phyloP scores from a whole-genome alignment of 306 rosid species.

The Vigna angularis region DNA sequence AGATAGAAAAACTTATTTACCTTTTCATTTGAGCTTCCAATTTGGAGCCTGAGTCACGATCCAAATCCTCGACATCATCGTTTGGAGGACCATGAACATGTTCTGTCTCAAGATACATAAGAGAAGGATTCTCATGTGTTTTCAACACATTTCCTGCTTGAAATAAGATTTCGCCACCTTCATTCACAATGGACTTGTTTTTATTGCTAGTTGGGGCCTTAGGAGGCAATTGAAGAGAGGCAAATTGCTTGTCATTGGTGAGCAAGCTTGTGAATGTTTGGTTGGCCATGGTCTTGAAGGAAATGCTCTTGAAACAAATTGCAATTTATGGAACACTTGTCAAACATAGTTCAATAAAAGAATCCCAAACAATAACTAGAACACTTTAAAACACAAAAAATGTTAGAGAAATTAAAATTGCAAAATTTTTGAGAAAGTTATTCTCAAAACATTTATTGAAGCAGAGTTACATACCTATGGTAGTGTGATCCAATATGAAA shows the following conservation, averaged over 20 bases:
- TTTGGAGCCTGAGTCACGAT: neutral
- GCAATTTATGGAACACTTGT: neutral
- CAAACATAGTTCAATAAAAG: neutral
- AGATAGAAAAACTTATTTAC: neutral
- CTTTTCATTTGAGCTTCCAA: conserved; percentile 2
- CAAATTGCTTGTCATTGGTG: conserved; percentile 7
- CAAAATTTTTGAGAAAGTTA: neutral
- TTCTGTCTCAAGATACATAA: neutral
- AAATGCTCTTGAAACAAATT: neutral
- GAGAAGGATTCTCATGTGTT: conserved; percentile 22
- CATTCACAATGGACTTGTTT: neutral
- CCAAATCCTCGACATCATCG: neutral
- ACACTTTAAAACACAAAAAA: neutral
- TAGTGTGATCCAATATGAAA: neutral
- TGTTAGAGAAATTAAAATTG: neutral
- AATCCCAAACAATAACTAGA: neutral
- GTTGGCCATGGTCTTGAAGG: neutral
- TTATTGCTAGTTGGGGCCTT: neutral
- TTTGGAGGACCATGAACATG: neutral
- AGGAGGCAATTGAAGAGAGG: neutral
- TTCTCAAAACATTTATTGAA: neutral
- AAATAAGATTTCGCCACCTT: conserved; percentile 17
- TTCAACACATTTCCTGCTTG: conserved; percentile 31
- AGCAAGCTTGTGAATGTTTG: neutral
- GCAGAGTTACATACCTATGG: neutral